Evolutionary conservation across 1,139 yeast genomes (phyloP), one percentile per base, ranked within the genome.

Genomic region (Eremothecium cymbalariae): DNA sequence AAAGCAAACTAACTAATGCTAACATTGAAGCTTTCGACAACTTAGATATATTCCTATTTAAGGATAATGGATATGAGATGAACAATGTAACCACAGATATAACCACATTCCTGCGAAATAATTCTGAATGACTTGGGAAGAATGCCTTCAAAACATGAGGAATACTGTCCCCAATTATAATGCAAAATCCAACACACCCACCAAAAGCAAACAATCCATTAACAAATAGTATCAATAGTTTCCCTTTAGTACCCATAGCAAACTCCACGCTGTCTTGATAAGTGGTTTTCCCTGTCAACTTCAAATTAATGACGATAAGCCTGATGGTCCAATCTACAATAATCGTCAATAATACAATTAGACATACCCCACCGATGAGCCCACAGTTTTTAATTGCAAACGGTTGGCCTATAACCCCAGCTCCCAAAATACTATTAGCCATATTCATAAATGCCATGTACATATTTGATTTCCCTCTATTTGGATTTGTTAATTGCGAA

Each of bases 391-490:
- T 66, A 48, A 88, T 76, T 0, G 97, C 96, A 50, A 78, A 82
- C 1, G 97, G 94, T 48, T 86, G 94, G 1, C 96, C 95, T 28
- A 88, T 85, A 33, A 90, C 84, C 2, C 96, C 96, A 0, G 97
- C 96, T 0, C 97, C 97, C 9, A 88, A 65, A 40, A 86, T 88
- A 11, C 84, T 80, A 59, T 88, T 88, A 15, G 96, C 94, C 95
- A 88, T 86, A 58, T 88, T 88, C 94, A 88, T 83, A 51, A 88
- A 86, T 8, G 96, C 96, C 86, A 82, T 81, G 42, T 71, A 71
- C 70, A 86, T 68, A 42, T 55, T 55, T 2, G 65, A 59, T 37
- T 57, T 59, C 21, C 36, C 40, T 3, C n/a, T n/a, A n/a, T 13
- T 21, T n/a, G n/a, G n/a, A n/a, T n/a, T n/a, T n/a, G n/a, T n/a